Evolutionary conservation across 2,329 filamentous ascomycete species (phyloP), one percentile per base, ranked within the genome.

Genomic region (Epichloe hybrida): DNA sequence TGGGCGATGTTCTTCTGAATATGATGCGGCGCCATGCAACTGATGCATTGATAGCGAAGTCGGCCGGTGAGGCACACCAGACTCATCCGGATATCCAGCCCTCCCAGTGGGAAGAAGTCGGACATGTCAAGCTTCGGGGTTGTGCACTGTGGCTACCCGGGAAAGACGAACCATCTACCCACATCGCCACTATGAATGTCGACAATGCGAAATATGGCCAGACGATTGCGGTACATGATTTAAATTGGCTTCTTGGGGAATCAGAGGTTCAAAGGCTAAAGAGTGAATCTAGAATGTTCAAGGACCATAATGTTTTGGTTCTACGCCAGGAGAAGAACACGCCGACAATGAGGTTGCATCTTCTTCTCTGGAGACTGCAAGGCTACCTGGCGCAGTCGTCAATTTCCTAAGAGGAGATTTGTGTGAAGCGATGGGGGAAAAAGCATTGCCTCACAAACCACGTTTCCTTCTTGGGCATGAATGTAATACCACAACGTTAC

Each of bases 361-460:
- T 72, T 50, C 66, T 71, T 49, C 65, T 83, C 7, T 83, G 79
- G 79, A 75, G 72, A 54, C 60, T 83, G 8, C 75, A 82, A 53
- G 77, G 77, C 1, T 83, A 77, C 56, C 45, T 79, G 21, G 59
- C 57, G 15, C 46, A 56, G 21, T 37, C 13, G 38, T 2, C 31
- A 15, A 7, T 5, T 11, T 34, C 15, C 3, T 39, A 36, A 49
- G 15, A 5, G 3, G 23, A 43, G 13, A 15, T 7, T 12, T n/a
- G 40, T 39, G 5, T 17, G 34, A 13, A 3, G n/a, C 9, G 20
- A 21, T 5, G 35, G 11, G 27, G 27, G 0, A 11, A 31, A 11
- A 9, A 1, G 27, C 3, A 31, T 31, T 31, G 8, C 27, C 27
- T 31, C 27, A 31, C 27, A 31, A 11, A 31, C 27, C 27, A 11